phyloP scores from a whole-genome alignment of 768 basidiomycete genomes.

The Erythrobasidium yunnanense region DNA sequence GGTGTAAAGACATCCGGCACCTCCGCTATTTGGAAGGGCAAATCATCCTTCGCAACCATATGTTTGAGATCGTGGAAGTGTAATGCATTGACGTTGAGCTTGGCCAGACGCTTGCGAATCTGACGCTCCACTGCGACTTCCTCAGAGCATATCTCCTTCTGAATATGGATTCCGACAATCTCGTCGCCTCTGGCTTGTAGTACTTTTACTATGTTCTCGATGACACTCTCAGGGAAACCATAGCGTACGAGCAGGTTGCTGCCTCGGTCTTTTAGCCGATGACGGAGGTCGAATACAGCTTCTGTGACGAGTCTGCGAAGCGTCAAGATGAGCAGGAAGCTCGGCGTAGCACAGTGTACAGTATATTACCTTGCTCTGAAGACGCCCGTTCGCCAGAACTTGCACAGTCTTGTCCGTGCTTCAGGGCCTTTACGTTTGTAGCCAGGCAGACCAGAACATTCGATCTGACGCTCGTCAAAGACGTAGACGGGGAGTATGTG shows the following conservation, averaged over 20 bases:
- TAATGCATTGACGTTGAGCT: constrained; percentile 28
- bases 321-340: no score
- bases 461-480: constrained; percentile 44
- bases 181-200: constrained; percentile 38
- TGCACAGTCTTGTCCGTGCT: constrained; percentile 35
- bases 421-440: constrained; percentile 34
- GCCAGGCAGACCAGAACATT: constrained; percentile 41
- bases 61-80: constrained; percentile 34
- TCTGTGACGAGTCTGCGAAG: constrained; percentile 41
- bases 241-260: constrained; percentile 43
- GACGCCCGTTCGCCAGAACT: constrained; percentile 35
- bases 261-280: constrained; percentile 31
- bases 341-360: constrained; percentile 27
- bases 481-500: constrained; percentile 46
- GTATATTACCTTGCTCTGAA: constrained; percentile 28
- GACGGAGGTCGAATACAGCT: constrained; percentile 33
- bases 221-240: constrained; percentile 42
- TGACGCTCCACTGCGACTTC: constrained; percentile 2
- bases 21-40: constrained; percentile 38
- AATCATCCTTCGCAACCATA: constrained; percentile 39
- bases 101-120: background rate
- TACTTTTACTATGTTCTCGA: constrained; percentile 38
- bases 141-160: constrained; percentile 25
- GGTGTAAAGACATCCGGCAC: constrained; percentile 45
- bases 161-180: constrained; percentile 39